phyloP scores from a whole-genome alignment of 2,329 filamentous ascomycete species.

The Penicillium italicum region DNA sequence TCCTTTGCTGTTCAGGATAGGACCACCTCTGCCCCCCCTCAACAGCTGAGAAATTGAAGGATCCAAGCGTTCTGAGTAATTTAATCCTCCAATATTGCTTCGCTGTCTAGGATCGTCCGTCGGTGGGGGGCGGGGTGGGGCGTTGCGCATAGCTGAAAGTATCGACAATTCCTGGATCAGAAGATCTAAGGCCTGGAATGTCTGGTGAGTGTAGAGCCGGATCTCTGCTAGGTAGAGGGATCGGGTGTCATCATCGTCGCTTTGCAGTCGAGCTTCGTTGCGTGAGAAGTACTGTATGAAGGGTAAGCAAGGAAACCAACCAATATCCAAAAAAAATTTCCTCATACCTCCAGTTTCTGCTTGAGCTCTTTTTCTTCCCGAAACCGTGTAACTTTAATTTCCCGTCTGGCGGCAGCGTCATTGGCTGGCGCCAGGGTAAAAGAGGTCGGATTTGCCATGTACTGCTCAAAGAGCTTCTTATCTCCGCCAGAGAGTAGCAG shows the following conservation, averaged over 20 bases:
- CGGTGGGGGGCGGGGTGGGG: slow-evolving; percentile 35
- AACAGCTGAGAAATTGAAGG: slow-evolving; percentile 53
- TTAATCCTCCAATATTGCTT: slow-evolving; percentile 49
- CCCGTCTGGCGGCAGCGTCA: slow-evolving; percentile 66
- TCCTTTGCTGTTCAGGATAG: slow-evolving; percentile 72
- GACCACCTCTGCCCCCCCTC: slow-evolving; percentile 53
- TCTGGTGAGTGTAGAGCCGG: slow-evolving; percentile 67
- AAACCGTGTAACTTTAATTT: slow-evolving; percentile 82
- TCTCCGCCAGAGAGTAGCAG: slow-evolving; percentile 64
- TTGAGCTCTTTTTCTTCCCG: slow-evolving; percentile 81
- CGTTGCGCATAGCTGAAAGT: slow-evolving; percentile 64
- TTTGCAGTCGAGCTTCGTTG: slow-evolving; percentile 59
- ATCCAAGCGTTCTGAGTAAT: slow-evolving; percentile 73
- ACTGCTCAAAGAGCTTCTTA: slow-evolving; percentile 66
- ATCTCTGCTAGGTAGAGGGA: slow-evolving; percentile 74
- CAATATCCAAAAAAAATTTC: slow-evolving; percentile 11
- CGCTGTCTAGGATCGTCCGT: slow-evolving; percentile 44
- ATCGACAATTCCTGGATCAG: slow-evolving; percentile 81
- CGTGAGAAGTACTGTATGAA: slow-evolving; percentile 54
- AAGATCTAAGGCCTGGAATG: slow-evolving; percentile 84
- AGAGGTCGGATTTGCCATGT: slow-evolving; percentile 64
- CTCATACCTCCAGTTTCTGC: slow-evolving; percentile 67
- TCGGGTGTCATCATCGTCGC: slow-evolving; percentile 81
- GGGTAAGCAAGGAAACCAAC: slow-evolving; percentile 33
- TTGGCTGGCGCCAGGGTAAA: slow-evolving; percentile 69